Evolutionary conservation across 2,329 filamentous ascomycete genomes (phyloP).

Genomic region (Penicillium nordicum): DNA sequence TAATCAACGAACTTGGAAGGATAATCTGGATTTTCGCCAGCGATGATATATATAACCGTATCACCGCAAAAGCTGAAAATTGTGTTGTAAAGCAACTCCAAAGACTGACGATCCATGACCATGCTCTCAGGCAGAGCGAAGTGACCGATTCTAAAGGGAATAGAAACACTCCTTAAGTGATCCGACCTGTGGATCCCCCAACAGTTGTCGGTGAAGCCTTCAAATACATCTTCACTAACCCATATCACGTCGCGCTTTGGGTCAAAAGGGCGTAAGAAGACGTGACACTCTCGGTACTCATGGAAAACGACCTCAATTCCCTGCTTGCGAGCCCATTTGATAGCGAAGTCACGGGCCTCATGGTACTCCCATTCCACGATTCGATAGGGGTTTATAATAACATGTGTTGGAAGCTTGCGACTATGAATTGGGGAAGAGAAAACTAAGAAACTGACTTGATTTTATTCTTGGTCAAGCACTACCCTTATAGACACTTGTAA

Average conservation of each 20-base stretch:
- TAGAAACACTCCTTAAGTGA: accelerated
- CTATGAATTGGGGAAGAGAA: neutral
- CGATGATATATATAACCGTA: neutral
- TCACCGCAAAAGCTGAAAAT: neutral
- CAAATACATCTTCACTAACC: neutral
- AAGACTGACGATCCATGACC: too few species aligned
- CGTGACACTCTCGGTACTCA: too few species aligned
- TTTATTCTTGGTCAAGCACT: neutral
- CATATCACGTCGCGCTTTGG: neutral
- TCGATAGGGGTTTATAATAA: too few species aligned
- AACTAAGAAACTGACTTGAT: neutral
- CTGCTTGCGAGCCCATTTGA: neutral
- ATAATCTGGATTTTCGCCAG: neutral
- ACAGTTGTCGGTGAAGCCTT: neutral
- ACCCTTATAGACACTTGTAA: neutral
- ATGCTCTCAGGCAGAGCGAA: neutral
- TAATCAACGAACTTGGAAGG: too few species aligned
- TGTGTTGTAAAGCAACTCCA: neutral
- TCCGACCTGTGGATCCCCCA: accelerated
- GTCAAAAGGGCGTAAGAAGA: neutral
- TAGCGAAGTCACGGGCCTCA: neutral
- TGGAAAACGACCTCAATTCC: neutral
- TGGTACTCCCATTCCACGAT: neutral
- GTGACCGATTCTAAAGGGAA: neutral
- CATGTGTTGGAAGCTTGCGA: neutral